Percentiles rank a stretch among this genome's conserved stretches.
Conservation (phyloP, 78 protist species). For the Goniomonas avonlea region DNA sequence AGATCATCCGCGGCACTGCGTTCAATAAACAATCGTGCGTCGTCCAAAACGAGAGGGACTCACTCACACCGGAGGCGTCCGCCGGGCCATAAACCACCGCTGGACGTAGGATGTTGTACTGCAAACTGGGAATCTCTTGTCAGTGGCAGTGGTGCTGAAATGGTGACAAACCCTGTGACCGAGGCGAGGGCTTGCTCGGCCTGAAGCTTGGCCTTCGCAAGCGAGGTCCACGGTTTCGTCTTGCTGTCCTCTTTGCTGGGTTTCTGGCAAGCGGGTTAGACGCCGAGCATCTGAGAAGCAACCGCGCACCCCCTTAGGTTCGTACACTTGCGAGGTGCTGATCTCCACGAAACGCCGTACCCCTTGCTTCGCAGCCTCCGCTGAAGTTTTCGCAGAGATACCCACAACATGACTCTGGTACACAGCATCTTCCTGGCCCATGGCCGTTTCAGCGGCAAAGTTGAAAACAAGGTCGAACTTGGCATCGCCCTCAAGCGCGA, state of each 20-base stretch:
- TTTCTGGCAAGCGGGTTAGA: slow-evolving; percentile 22
- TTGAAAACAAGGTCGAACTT: slow-evolving; percentile 70
- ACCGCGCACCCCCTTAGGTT: slow-evolving; percentile 39
- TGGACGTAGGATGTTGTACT: slow-evolving; percentile 73
- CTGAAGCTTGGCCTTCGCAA: slow-evolving; percentile 57
- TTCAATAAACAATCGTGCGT: neutral
- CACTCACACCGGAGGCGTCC: slow-evolving; percentile 76
- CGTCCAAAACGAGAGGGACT: neutral
- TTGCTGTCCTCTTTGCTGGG: slow-evolving; percentile 57
- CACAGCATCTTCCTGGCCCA: slow-evolving; percentile 64
- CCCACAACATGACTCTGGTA: slow-evolving; percentile 63
- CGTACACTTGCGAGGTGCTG: slow-evolving; percentile 84
- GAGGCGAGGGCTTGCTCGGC: slow-evolving; percentile 63
- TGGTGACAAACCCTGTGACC: neutral
- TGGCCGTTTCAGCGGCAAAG: slow-evolving; percentile 82
- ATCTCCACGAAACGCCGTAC: slow-evolving; percentile 73
- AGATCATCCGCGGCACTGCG: slow-evolving; percentile 74
- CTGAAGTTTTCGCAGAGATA: slow-evolving; percentile 41
- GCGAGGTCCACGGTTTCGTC: slow-evolving; percentile 68
- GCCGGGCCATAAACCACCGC: slow-evolving; percentile 90
- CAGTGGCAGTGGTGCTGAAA: slow-evolving; percentile 27
- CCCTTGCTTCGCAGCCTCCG: slow-evolving; percentile 54
- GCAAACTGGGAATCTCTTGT: neutral
- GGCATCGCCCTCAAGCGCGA: slow-evolving; percentile 38
- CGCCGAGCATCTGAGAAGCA: neutral